Base-by-base conservation (phyloP, 2,329 filamentous ascomycete species). In the Aureobasidium sp. region DNA sequence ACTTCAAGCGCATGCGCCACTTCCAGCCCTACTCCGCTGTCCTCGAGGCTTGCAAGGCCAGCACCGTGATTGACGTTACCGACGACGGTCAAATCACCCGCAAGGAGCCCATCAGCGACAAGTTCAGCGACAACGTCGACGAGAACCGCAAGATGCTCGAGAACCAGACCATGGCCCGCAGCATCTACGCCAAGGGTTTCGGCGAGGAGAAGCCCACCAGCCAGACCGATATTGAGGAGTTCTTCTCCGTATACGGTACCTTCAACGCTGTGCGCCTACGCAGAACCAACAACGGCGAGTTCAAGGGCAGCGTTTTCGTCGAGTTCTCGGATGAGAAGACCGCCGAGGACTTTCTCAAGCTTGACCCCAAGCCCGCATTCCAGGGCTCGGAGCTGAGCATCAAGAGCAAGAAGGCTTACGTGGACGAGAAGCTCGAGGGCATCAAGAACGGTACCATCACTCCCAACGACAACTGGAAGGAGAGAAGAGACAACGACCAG, bases 241-340 rank as follows among this genome's bases (percentile, higher is more conserved):
- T 96, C 80, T 96, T 97, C 74, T 82, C 86, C 62, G 83, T 87
- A 63, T 92, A 86, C 73, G 93, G 92, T 51, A 82, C 88, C 36
- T 84, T 90, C 69, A 90, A 89, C 70, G 84, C 87, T 51, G 87
- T 99, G 65, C 92, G 93, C 71, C 88, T 99, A 65, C 90, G 95
- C 68, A 91, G 94, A 67, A 11, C 15, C 42, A 81, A 80, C 47
- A 79, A 87, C 64, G 86, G 86, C 70, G 78, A 82, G 58, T 99
- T 97, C 86, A 99, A 99, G 83, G 91, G 93, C 68, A 96, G 91
- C 68, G 90, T 96, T 63, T 97, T 97, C 72, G 90, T 96, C 67
- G 93, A 97, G 76, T 99, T 97, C 75, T 82, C 84, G 65, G 84
- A 84, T 55, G 87, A 91, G 70, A 90, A 95, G 68, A 82, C 85